A percentile compares a stretch with the other conserved stretches of the same genome.
These are phyloP conservation scores for Rhexocercosporidium sp. DNA, from an alignment of 2,329 filamentous ascomycete species.

Conservation along the genomic window DNA sequence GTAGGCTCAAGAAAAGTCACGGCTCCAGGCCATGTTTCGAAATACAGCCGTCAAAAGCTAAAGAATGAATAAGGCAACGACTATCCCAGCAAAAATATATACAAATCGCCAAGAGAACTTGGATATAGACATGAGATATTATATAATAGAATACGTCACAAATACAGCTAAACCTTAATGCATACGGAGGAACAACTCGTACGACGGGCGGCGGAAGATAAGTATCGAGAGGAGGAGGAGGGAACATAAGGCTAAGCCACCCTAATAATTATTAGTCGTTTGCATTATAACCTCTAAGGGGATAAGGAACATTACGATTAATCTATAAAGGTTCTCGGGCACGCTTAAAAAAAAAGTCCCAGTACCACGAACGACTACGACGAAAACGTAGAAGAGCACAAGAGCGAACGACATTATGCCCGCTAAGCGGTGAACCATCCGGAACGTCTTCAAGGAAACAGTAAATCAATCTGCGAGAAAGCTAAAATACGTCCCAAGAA, in stretches of 20 bases:
- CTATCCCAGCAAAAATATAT: not conserved
- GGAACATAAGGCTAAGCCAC: not conserved
- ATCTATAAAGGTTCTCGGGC: not conserved
- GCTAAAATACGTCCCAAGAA: not conserved
- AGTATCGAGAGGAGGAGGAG: not conserved
- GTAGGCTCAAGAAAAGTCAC: not conserved
- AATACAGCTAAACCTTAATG: not conserved
- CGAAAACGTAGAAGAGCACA: not conserved
- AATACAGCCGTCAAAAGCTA: not conserved
- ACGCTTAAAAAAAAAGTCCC: not conserved
- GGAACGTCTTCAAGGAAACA: not conserved
- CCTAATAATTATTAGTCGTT: not conserved
- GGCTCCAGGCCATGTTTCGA: not conserved
- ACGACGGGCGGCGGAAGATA: not conserved
- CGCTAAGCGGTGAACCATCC: not conserved
- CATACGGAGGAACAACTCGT: too few relatives aligned
- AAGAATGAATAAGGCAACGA: not conserved
- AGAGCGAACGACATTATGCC: not conserved
- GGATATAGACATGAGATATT: not conserved
- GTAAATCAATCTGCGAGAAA: not conserved
- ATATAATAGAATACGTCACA: not conserved
- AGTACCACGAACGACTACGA: not conserved
- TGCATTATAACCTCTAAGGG: not conserved
- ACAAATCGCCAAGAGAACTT: not conserved
- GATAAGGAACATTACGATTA: not conserved